Evolutionary conservation across 805 yeast species (phyloP), one percentile per base, ranked within the genome.

Genomic region (Candida maris): DNA sequence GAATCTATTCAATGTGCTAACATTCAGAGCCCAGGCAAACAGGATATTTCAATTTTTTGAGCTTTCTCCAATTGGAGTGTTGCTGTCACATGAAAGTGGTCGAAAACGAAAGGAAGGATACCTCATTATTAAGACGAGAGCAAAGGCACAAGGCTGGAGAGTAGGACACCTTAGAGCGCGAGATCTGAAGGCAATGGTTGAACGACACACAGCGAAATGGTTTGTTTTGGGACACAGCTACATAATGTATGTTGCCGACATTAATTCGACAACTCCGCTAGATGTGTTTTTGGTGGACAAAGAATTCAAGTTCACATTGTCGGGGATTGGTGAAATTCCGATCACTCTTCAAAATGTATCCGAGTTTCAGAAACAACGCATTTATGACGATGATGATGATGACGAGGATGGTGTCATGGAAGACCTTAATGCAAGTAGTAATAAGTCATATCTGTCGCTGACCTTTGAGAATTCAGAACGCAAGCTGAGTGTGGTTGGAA

Each of bases 161-260:
- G 96, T 91, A 5, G 85, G 93, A 3, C 97, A 91, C 55, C 77
- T 87, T 60, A 78, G 75, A 43, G 77, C 85, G 6, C 75, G 78
- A 43, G 97, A 86, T 51, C 65, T 87, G 50, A 75, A 77, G 47
- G 88, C 85, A 24, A 87, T 93, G 96, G 83, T 91, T 34, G 79
- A 77, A 45, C 78, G 99, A 60, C 91, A 94, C 48, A 81, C 94
- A 0, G 81, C 80, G 27, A 93, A 93, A 59, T 93, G 99, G 99
- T 79, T 87, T 44, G 64, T 93, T 38, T 77, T 93, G 2, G 73
- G 97, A 39, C 82, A 80, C 54, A 82, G 95, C 1, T 93, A 86
- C 52, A 70, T 93, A 27, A 76, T 84, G 64, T 85, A 85, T 56
- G 96, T 88, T 1, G 79, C 94, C 3, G 89, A 85, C 54, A 80